These are phyloP conservation scores for Vigna mungo DNA, from an alignment of 306 rosid species.

Conservation along the genomic window DNA sequence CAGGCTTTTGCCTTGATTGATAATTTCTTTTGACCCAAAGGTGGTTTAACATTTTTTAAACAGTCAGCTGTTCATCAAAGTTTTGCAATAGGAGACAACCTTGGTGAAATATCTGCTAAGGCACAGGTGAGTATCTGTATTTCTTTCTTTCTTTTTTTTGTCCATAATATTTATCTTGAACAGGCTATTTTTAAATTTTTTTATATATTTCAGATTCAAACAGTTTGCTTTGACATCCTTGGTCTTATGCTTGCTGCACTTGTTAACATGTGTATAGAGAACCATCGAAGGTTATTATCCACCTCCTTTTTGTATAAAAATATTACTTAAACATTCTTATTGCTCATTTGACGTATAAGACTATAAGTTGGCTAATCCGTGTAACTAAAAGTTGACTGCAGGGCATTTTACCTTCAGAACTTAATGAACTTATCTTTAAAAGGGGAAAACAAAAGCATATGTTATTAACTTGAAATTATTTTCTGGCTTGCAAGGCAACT, in stretches of 20 bases:
- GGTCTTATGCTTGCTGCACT: slow-evolving; percentile 85
- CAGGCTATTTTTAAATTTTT: slow-evolving; percentile 20
- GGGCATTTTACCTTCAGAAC: slow-evolving; percentile 4
- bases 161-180: neutral
- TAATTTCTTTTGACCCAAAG: slow-evolving; percentile 30
- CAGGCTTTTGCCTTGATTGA: slow-evolving; percentile 15
- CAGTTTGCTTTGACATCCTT: slow-evolving; percentile 94
- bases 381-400: slow-evolving; percentile 9
- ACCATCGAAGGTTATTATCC: slow-evolving; percentile 65
- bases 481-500: slow-evolving; percentile 59
- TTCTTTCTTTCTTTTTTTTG: neutral
- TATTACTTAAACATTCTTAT: neutral
- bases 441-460: neutral
- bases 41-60: slow-evolving; percentile 34
- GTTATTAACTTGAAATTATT: slow-evolving; percentile 49
- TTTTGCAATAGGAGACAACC: slow-evolving; percentile 87
- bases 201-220: slow-evolving; percentile 75
- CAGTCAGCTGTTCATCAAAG: slow-evolving; percentile 95
- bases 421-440: slow-evolving; percentile 3
- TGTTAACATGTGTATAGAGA: slow-evolving; percentile 65
- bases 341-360: slow-evolving; percentile 15
- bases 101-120: slow-evolving; percentile 94
- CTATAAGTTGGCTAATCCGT: slow-evolving; percentile 15
- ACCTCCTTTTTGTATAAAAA: neutral
- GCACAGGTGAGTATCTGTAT: slow-evolving; percentile 67